Base-by-base conservation (phyloP, 1,284 basidiomycete genomes). In the Austroboletus novae-zelandiae region DNA sequence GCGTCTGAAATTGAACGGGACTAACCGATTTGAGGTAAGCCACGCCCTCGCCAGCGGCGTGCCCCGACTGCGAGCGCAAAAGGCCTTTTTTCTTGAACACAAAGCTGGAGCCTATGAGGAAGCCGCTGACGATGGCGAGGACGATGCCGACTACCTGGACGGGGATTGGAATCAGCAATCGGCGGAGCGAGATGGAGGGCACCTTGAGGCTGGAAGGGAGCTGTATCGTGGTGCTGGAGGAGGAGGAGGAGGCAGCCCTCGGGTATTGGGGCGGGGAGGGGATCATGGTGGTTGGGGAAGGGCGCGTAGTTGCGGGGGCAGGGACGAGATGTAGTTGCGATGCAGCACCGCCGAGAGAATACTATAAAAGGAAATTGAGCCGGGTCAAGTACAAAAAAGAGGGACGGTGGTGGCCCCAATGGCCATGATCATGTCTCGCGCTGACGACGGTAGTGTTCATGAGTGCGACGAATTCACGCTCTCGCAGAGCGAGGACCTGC, bases 81-180 rank as follows among this genome's bases (percentile, higher is more conserved):
- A 94, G 74, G 14, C 92, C 93, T 66, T 91, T 96, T 80, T 98
- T 99, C 82, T 99, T 99, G 77, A 99, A 83, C 15, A 93, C 91
- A 70, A 93, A 95, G 61, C 87, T 89, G n/a, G 86, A 79, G 7
- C 96, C 96, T 60, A 98, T 98, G 58, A 99, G 84, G 23, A 95
- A 40, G 20, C 96, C 96, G 62, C 86, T 91, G 17, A 73, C 71
- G 45, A 98, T 74, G 18, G 95, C 94, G 36, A 98, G 81, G 49
- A 89, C 74, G 54, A 98, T 81, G 20, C 87, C 86, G 56, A 89
- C 79, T 63, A 88, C 58, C 86, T 86, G 57, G n/a, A 5, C 15
- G 15, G 2, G 23, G 20, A 20, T 50, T 43, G 55, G 48, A 25
- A 35, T 40, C 23, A 42, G 29, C 17, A 9, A 1, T 2, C 25